Evolutionary conservation across 2,329 filamentous ascomycete species (phyloP).

Genomic region (Alternaria panax): DNA sequence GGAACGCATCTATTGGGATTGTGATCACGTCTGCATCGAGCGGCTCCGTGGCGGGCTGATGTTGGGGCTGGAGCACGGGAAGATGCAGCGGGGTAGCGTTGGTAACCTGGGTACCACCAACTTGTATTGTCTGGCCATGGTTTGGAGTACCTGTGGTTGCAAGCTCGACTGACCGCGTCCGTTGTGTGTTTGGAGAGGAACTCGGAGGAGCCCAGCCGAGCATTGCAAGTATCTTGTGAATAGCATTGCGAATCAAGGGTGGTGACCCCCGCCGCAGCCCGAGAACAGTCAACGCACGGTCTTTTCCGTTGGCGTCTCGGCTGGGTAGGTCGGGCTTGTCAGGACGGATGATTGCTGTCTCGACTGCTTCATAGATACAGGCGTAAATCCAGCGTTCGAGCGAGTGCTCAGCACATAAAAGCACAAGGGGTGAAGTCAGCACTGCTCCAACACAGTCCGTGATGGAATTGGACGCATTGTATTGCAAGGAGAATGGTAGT

Average conservation of each 20-base stretch:
- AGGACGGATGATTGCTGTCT: conserved; percentile 38
- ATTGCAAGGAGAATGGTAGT: conserved; percentile 27
- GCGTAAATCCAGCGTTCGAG: conserved; percentile 38
- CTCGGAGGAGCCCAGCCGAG: conserved; percentile 38
- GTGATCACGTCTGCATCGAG: conserved; percentile 12
- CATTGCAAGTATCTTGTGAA: conserved; percentile 32
- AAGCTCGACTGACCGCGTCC: conserved; percentile 1
- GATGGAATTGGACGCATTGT: conserved; percentile 24
- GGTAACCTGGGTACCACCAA: conserved; percentile 30
- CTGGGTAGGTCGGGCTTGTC: conserved; percentile 39
- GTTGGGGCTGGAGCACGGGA: conserved; percentile 20
- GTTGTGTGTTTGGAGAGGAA: not conserved
- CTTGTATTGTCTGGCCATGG: conserved; percentile 24
- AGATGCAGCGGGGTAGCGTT: conserved; percentile 35
- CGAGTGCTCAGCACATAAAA: conserved; percentile 36
- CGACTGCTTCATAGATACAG: conserved; percentile 39
- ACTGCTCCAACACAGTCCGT: conserved; percentile 22
- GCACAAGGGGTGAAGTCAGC: conserved; percentile 37
- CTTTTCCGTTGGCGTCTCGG: conserved; percentile 30
- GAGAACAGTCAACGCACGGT: conserved; percentile 31
- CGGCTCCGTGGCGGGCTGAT: conserved; percentile 3
- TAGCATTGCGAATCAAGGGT: conserved; percentile 24
- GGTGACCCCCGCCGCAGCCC: conserved; percentile 36
- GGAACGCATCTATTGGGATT: conserved; percentile 16
- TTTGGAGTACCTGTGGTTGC: conserved; percentile 1